These are phyloP conservation scores for Reutealis trisperma DNA, from an alignment of 345 rosid species.

Conservation along the genomic window DNA sequence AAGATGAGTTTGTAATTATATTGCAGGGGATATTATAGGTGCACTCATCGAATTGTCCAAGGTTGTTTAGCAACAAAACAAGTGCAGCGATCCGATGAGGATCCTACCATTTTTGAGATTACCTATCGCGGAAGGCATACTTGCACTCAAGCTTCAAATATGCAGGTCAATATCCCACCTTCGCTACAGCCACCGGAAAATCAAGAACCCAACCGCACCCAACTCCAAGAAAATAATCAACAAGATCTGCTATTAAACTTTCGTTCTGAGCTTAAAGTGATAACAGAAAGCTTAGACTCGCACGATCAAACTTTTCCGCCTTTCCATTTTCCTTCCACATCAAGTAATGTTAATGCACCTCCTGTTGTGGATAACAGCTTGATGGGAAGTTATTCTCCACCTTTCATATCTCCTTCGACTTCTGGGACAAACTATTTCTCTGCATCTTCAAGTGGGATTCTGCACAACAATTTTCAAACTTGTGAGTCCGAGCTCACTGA, in stretches of 20 bases:
- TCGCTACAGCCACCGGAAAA: constrained; percentile 9
- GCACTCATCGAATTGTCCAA: constrained; percentile 60
- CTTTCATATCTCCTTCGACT: constrained; percentile 27
- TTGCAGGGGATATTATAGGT: constrained; percentile 87
- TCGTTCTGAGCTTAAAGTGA: constrained; percentile 14
- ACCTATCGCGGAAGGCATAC: constrained; percentile 79
- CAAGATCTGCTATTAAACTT: constrained; percentile 18
- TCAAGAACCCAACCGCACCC: constrained; percentile 10
- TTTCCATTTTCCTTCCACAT: constrained; percentile 23
- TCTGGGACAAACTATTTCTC: constrained; percentile 34
- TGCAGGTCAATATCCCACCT: constrained; percentile 20
- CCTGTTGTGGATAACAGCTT: background rate
- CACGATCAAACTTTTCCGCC: background rate
- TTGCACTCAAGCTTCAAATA: constrained; percentile 41
- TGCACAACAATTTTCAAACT: constrained; percentile 16
- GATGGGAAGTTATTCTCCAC: constrained; percentile 9
- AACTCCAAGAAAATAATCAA: background rate
- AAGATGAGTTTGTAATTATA: background rate
- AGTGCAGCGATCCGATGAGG: constrained; percentile 81
- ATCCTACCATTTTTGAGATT: constrained; percentile 68
- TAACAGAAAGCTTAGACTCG: constrained; percentile 9
- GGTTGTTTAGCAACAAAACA: constrained; percentile 85
- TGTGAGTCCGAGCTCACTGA: constrained; percentile 20
- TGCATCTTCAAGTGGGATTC: constrained; percentile 18
- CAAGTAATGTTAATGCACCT: background rate